Evolutionary conservation across 2,329 filamentous ascomycete species (phyloP).

Genomic region (Diaporthe ampelina): DNA sequence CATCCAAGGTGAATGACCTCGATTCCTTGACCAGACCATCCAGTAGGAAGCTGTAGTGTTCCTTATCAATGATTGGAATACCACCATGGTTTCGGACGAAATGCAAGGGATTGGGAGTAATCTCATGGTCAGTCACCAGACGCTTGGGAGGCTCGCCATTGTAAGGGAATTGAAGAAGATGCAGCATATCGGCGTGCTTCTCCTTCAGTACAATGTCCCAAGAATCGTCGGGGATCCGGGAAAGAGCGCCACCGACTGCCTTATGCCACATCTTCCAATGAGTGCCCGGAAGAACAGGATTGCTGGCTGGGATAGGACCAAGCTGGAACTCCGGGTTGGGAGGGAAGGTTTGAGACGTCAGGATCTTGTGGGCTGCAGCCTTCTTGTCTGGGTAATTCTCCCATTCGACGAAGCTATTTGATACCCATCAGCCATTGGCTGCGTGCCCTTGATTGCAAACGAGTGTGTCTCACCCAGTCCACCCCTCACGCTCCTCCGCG

Average conservation of each 20-base stretch:
- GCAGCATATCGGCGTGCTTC: slow-evolving; percentile 4
- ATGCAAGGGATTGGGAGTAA: background rate
- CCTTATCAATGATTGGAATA: slow-evolving; percentile 9
- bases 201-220: background rate
- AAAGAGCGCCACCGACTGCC: slow-evolving; percentile 2
- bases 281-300: slow-evolving; percentile 13
- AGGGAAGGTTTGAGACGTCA: slow-evolving; percentile 11
- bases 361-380: slow-evolving; percentile 3
- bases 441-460: background rate
- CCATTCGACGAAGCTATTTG: slow-evolving; percentile 10
- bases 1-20: slow-evolving; percentile 11
- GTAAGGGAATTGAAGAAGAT: slow-evolving; percentile 2
- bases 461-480: background rate
- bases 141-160: slow-evolving; percentile 16
- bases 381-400: slow-evolving; percentile 9
- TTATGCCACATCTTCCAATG: slow-evolving; percentile 18
- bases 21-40: background rate
- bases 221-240: slow-evolving; percentile 1
- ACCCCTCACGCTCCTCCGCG: background rate
- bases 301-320: slow-evolving; percentile 11
- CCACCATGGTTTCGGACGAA: slow-evolving; percentile 15
- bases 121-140: background rate
- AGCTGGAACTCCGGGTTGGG: slow-evolving; percentile 5
- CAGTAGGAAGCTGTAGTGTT: slow-evolving; percentile 9
- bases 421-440: background rate